A percentile compares a stretch with the other conserved stretches of the same genome.
phyloP scores from a whole-genome alignment of 805 yeast genomes.

The Ogataea dorogensis region DNA sequence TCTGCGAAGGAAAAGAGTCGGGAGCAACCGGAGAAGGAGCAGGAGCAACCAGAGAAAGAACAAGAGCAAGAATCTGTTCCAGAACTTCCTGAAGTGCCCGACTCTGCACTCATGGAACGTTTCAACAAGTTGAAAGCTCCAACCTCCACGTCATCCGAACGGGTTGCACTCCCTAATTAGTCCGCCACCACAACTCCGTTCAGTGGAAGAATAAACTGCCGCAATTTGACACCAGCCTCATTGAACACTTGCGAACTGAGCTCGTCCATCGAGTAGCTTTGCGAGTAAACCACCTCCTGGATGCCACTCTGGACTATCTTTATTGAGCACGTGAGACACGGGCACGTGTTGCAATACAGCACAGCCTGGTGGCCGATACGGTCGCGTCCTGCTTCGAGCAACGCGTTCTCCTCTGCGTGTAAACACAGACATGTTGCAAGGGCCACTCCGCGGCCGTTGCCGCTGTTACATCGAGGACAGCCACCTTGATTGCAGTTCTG shows the following conservation, averaged over 20 bases:
- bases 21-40: neutral
- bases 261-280: conserved; percentile 88
- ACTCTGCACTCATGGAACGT: conserved; percentile 8
- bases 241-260: conserved; percentile 67
- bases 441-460: conserved; percentile 58
- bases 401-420: conserved; percentile 97
- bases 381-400: conserved; percentile 90
- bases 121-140: conserved; percentile 12
- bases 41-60: conserved; percentile 10
- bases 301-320: conserved; percentile 94
- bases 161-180: too few species aligned
- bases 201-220: conserved; percentile 54
- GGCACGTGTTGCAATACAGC: conserved; percentile 93
- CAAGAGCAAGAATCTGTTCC: conserved; percentile 7
- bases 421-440: conserved; percentile 86
- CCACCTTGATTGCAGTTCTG: conserved; percentile 95
- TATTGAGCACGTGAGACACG: conserved; percentile 93
- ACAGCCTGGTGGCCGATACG: conserved; percentile 64
- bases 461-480: conserved; percentile 82
- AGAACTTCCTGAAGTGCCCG: conserved; percentile 1
- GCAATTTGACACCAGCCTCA: conserved; percentile 68
- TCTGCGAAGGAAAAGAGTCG: neutral
- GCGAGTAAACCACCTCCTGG: conserved; percentile 87
- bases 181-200: conserved; percentile 25
- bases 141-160: too few species aligned